Percentiles rank a stretch among this genome's conserved stretches.
Conservation (phyloP, 2,329 filamentous ascomycete genomes). For the Ambrosiella cleistominuta region DNA sequence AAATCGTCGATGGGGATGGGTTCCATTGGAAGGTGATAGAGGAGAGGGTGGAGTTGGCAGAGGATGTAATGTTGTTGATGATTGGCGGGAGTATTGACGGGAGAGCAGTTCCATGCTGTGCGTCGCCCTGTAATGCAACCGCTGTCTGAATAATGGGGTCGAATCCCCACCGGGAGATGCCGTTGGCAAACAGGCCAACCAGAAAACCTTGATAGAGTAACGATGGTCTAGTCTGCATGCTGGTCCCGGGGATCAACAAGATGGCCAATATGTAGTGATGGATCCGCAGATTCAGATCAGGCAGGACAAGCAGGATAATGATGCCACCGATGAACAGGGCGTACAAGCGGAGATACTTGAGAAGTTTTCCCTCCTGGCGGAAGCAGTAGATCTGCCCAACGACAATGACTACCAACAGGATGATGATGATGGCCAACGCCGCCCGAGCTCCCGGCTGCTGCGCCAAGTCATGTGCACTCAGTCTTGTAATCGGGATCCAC, state of each 20-base stretch:
- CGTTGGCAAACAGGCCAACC: slow-evolving; percentile 83
- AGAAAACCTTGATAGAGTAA: slow-evolving; percentile 80
- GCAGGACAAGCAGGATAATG: slow-evolving; percentile 51
- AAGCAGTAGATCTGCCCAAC: slow-evolving; percentile 70
- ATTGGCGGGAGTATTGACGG: slow-evolving; percentile 31
- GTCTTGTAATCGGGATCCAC: slow-evolving; percentile 77
- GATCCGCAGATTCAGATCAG: slow-evolving; percentile 65
- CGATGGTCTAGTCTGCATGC: slow-evolving; percentile 69
- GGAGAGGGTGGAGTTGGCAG: slow-evolving; percentile 31
- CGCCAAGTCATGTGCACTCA: slow-evolving; percentile 77
- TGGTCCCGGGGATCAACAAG: slow-evolving; percentile 71
- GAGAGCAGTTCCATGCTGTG: slow-evolving; percentile 43
- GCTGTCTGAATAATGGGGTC: slow-evolving; percentile 75
- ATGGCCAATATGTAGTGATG: slow-evolving; percentile 90
- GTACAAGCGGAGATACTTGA: slow-evolving; percentile 64
- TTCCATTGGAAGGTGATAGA: slow-evolving; percentile 44
- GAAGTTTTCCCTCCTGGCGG: slow-evolving; percentile 65
- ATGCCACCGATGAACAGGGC: slow-evolving; percentile 48
- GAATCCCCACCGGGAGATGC: slow-evolving; percentile 86
- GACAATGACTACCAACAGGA: slow-evolving; percentile 49
- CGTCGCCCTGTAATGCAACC: slow-evolving; percentile 50
- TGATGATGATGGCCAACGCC: slow-evolving; percentile 62
- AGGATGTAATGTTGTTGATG: slow-evolving; percentile 19
- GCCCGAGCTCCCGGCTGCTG: slow-evolving; percentile 78
- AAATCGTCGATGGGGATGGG: slow-evolving; percentile 28